A percentile compares a stretch with the other conserved stretches of the same genome.
These are phyloP conservation scores for Calonectria hongkongensis DNA, from an alignment of 2,329 filamentous ascomycete genomes.

Conservation along the genomic window DNA sequence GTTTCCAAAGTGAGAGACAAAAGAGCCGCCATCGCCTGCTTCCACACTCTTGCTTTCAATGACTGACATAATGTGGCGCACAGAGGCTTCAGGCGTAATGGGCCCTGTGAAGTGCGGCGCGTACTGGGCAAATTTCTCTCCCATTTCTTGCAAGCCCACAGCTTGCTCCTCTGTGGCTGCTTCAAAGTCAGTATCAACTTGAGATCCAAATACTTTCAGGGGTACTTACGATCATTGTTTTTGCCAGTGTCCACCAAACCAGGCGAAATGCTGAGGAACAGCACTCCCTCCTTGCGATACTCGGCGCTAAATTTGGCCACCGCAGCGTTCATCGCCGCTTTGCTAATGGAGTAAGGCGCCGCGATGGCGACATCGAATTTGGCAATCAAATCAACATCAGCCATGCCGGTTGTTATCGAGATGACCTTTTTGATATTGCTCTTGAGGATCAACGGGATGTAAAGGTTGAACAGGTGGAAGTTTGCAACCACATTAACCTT, in stretches of 20 bases:
- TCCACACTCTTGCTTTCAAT: slow-evolving; percentile 64
- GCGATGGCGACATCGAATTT: slow-evolving; percentile 59
- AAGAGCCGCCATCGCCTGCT: slow-evolving; percentile 68
- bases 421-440: slow-evolving; percentile 73
- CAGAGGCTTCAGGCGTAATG: slow-evolving; percentile 60
- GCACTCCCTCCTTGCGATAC: slow-evolving; percentile 69
- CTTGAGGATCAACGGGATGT: slow-evolving; percentile 71
- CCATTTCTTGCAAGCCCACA: slow-evolving; percentile 48
- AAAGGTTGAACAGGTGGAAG: slow-evolving; percentile 71
- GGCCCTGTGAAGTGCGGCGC: slow-evolving; percentile 63
- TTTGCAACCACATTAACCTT: slow-evolving; percentile 71
- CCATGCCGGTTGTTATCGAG: slow-evolving; percentile 67
- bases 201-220: neutral
- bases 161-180: slow-evolving; percentile 54
- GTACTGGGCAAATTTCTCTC: slow-evolving; percentile 58
- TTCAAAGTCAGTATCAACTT: neutral
- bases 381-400: slow-evolving; percentile 66
- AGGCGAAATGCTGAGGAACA: slow-evolving; percentile 71
- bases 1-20: slow-evolving; percentile 72
- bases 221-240: slow-evolving; percentile 50
- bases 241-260: slow-evolving; percentile 69
- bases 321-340: slow-evolving; percentile 71
- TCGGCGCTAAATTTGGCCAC: slow-evolving; percentile 72
- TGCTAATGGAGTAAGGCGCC: slow-evolving; percentile 68
- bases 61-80: slow-evolving; percentile 58